Percentiles rank a stretch among this genome's conserved stretches.
Evolutionary conservation across 139 green algal genomes (phyloP).

Genomic region (Haematococcus lacustris): DNA sequence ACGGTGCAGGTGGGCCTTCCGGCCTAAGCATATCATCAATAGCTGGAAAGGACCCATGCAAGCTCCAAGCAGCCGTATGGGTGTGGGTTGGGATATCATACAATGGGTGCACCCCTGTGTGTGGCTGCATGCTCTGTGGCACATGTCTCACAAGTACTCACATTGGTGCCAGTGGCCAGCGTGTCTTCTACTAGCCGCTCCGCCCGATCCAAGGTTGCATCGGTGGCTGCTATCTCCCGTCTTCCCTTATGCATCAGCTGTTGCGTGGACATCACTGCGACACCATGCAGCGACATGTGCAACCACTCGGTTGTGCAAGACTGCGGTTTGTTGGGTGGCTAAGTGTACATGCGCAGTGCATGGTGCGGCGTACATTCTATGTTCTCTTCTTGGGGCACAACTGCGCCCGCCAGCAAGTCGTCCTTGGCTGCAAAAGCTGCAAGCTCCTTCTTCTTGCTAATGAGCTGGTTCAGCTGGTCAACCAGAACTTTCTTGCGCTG

Average conservation of each 20-base stretch:
- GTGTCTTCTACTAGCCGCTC: conserved; percentile 74
- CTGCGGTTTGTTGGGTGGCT: too few species aligned
- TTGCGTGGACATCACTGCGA: conserved; percentile 61
- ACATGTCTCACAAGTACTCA: too few species aligned
- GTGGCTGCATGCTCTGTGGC: too few species aligned
- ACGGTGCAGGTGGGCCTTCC: too few species aligned
- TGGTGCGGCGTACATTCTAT: conserved; percentile 28
- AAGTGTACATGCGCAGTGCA: too few species aligned
- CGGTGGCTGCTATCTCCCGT: conserved; percentile 66
- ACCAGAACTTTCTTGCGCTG: conserved; percentile 62
- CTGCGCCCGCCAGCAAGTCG: conserved; percentile 33
- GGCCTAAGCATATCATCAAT: too few species aligned
- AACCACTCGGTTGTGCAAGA: not conserved
- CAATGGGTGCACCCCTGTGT: too few species aligned
- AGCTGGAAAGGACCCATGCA: too few species aligned
- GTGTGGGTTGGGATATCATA: too few species aligned
- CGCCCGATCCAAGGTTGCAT: conserved; percentile 50
- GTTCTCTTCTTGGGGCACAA: conserved; percentile 7
- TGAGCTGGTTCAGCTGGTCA: conserved; percentile 73
- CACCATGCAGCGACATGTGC: not conserved
- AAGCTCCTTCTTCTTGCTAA: conserved; percentile 71
- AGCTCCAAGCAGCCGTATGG: too few species aligned
- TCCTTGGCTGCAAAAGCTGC: conserved; percentile 13
- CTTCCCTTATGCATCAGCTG: conserved; percentile 69
- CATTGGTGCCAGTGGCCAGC: conserved; percentile 58